A percentile compares a stretch with the other conserved stretches of the same genome.
phyloP scores from a whole-genome alignment of 2,329 filamentous ascomycete species.

The Colletotrichum zoysiae region DNA sequence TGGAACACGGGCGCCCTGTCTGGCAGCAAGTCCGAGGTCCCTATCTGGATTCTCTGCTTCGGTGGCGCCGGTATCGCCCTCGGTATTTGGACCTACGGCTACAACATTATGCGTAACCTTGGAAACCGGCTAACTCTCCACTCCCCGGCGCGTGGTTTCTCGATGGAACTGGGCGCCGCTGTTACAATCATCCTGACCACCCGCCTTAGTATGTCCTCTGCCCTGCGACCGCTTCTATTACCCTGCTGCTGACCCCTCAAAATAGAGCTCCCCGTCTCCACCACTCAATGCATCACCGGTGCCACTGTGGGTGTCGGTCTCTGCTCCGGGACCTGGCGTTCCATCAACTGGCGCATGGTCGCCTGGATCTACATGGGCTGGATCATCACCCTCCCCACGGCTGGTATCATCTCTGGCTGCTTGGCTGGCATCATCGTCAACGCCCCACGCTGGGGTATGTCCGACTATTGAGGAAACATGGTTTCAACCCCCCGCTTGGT shows the following conservation, averaged over 20 bases:
- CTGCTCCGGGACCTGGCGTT: slow-evolving; percentile 63
- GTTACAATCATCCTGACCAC: slow-evolving; percentile 75
- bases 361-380: slow-evolving; percentile 66
- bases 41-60: slow-evolving; percentile 68
- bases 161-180: slow-evolving; percentile 63
- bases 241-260: background rate
- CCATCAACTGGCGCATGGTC: slow-evolving; percentile 70
- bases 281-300: slow-evolving; percentile 69
- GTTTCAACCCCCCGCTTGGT: background rate
- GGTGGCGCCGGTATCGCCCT: slow-evolving; percentile 53
- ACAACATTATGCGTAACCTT: slow-evolving; percentile 70
- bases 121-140: slow-evolving; percentile 70
- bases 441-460: slow-evolving; percentile 60
- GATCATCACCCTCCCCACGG: slow-evolving; percentile 60
- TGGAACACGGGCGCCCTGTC: slow-evolving; percentile 63
- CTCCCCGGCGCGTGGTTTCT: slow-evolving; percentile 67
- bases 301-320: slow-evolving; percentile 69
- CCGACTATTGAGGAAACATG: slow-evolving; percentile 3
- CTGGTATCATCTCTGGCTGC: slow-evolving; percentile 65
- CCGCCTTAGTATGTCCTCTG: slow-evolving; percentile 58
- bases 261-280: slow-evolving; percentile 65
- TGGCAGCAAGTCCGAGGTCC: slow-evolving; percentile 61
- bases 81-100: slow-evolving; percentile 65
- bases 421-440: slow-evolving; percentile 71
- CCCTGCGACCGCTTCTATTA: no score